Evolutionary conservation across 2,329 filamentous ascomycete species (phyloP).

Genomic region (Trichophyton benhamiae): DNA sequence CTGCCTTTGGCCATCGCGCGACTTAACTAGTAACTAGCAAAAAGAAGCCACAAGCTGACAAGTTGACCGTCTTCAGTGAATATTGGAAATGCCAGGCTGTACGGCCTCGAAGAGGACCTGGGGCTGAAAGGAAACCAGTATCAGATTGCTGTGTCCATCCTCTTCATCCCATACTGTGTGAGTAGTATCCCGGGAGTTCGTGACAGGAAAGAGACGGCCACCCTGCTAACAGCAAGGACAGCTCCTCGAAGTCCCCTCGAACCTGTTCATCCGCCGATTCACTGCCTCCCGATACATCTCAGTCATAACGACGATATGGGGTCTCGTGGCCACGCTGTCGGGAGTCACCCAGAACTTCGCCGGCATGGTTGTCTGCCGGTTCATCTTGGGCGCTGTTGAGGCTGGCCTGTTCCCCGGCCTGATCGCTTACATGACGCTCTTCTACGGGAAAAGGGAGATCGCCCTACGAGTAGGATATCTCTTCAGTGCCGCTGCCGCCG

Average conservation of each 20-base stretch:
- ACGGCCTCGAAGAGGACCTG: slow-evolving; percentile 51
- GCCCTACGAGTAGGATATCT: slow-evolving; percentile 61
- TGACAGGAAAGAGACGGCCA: not conserved
- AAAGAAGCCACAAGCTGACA: no score
- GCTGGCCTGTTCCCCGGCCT: slow-evolving; percentile 57
- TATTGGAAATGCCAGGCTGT: slow-evolving; percentile 58
- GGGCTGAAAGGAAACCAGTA: slow-evolving; percentile 52
- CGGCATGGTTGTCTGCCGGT: slow-evolving; percentile 53
- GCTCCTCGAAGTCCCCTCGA: slow-evolving; percentile 52
- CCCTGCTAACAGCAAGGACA: slow-evolving; percentile 8
- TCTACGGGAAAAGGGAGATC: slow-evolving; percentile 62
- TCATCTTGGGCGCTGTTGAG: slow-evolving; percentile 57
- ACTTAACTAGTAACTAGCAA: not conserved
- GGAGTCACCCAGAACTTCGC: slow-evolving; percentile 56
- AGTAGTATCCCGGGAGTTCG: slow-evolving; percentile 8
- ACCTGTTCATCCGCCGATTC: slow-evolving; percentile 51
- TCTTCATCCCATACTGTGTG: slow-evolving; percentile 54
- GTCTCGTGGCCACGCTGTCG: slow-evolving; percentile 37
- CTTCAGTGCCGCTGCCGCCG: slow-evolving; percentile 52
- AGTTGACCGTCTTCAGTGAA: slow-evolving; percentile 40
- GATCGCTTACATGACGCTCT: slow-evolving; percentile 61
- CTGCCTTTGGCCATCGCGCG: not conserved
- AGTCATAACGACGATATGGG: slow-evolving; percentile 49
- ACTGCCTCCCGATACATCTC: slow-evolving; percentile 48
- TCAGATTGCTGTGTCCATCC: slow-evolving; percentile 53